Conservation (phyloP, 306 rosid genomes). For the Lupinus albus region DNA sequence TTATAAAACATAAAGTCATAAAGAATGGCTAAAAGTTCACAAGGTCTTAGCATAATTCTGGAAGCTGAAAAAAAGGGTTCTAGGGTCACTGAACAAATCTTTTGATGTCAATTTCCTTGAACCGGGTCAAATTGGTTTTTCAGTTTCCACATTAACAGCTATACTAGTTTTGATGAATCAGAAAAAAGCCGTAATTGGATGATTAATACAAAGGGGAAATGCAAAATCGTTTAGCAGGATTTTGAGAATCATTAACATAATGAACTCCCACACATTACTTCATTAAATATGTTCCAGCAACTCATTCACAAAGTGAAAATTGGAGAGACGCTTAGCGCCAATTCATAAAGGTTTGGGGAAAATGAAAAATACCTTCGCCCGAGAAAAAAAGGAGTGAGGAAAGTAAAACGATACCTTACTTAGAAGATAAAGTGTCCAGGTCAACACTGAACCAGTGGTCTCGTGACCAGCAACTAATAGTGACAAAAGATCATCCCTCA, state of each 20-base stretch:
- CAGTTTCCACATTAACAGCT: constrained; percentile 23
- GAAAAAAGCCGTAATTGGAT: not conserved
- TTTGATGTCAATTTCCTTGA: constrained; percentile 7
- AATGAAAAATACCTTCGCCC: not conserved
- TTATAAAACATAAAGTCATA: constrained; percentile 11
- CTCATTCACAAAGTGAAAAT: constrained; percentile 24
- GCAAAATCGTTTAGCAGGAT: constrained; percentile 24
- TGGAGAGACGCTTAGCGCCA: constrained; percentile 6
- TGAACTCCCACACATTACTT: not conserved
- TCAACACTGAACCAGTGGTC: constrained; percentile 90
- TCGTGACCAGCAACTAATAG: constrained; percentile 96
- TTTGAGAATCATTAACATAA: constrained; percentile 2
- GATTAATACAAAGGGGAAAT: not conserved
- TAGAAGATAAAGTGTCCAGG: constrained; percentile 96
- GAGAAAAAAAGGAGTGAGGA: not conserved
- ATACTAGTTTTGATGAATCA: constrained; percentile 17
- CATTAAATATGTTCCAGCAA: constrained; percentile 18
- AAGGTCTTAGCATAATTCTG: constrained; percentile 16
- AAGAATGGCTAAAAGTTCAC: constrained; percentile 26
- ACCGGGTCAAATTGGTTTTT: constrained; percentile 17
- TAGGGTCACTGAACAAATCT: constrained; percentile 22
- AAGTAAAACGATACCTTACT: constrained; percentile 71
- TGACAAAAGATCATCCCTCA: constrained; percentile 92
- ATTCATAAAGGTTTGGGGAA: constrained; percentile 18
- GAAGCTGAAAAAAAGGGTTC: constrained; percentile 19